These are phyloP conservation scores for Aspergillus quadricinctus DNA, from an alignment of 2,329 filamentous ascomycete species.

Conservation along the genomic window DNA sequence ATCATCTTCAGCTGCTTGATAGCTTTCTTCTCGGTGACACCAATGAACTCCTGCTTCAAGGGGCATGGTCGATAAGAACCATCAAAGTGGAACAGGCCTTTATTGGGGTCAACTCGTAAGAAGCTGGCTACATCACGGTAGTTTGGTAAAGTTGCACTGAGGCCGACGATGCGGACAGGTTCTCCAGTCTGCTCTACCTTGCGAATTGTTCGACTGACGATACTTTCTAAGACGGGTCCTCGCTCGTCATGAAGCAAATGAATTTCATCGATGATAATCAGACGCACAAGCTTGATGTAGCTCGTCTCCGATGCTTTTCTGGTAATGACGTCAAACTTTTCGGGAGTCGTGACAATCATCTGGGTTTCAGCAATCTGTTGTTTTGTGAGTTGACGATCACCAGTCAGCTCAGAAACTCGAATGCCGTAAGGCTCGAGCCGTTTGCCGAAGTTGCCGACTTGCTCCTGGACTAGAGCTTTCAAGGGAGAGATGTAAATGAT, in stretches of 20 bases:
- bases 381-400: slow-evolving; percentile 96
- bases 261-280: slow-evolving; percentile 97
- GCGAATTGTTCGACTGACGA: slow-evolving; percentile 89
- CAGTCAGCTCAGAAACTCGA: slow-evolving; percentile 89
- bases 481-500: slow-evolving; percentile 96
- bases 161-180: slow-evolving; percentile 81
- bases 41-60: slow-evolving; percentile 93
- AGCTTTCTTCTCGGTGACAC: slow-evolving; percentile 93
- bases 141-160: slow-evolving; percentile 94
- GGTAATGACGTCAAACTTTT: slow-evolving; percentile 99
- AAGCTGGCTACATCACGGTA: slow-evolving; percentile 96
- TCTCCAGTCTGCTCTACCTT: slow-evolving; percentile 92
- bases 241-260: slow-evolving; percentile 96
- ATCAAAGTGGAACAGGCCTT: slow-evolving; percentile 94
- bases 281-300: slow-evolving; percentile 93
- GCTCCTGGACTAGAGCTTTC: slow-evolving; percentile 94
- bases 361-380: slow-evolving; percentile 98
- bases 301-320: slow-evolving; percentile 94
- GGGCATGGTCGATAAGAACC: slow-evolving; percentile 91
- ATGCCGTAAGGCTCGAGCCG: slow-evolving; percentile 88
- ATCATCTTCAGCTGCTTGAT: slow-evolving; percentile 99
- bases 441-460: slow-evolving; percentile 95
- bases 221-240: slow-evolving; percentile 93
- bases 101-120: slow-evolving; percentile 78
- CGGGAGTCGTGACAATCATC: slow-evolving; percentile 95